Base-by-base conservation (phyloP, 495 filamentous ascomycete species). In the Podospora comata region DNA sequence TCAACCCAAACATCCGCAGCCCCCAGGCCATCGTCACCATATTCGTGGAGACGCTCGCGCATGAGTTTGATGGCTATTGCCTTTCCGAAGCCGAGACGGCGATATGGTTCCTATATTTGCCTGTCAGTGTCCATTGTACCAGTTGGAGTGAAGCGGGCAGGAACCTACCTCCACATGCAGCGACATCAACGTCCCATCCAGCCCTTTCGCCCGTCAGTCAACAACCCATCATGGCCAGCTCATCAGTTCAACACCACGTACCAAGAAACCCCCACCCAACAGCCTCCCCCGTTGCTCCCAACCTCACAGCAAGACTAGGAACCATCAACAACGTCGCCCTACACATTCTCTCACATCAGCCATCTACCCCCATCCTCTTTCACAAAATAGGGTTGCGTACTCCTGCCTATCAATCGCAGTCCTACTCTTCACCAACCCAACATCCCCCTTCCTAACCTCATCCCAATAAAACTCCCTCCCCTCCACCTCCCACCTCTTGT, bases 261-360 rank as follows among this genome's bases (percentile, higher is more conserved):
- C 73, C 77, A 27, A 85, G 68, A 32, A 85, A 78, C 5, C 70
- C 79, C 83, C 83, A 85, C 0, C 82, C 79, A 9, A 82, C 65
- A 9, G 77, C 80, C 32, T 68, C 77, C 27, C 73, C 77, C 44
- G 79, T 75, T n/a, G 70, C 61, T 30, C 18, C 69, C 5, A 74
- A 48, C 27, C 79, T 72, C 2, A 83, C 61, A 5, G 74, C 75
- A 62, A 68, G 71, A 67, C 76, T 80, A 11, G 79, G 77, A 16
- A 83, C 67, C 27, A 73, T 69, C 53, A 78, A 66, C 15, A 83
- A 65, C 13, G 79, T 82, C 16, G 72, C 72, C 64, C 80, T 78
- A 7, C 13, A 19, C 2, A 19, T 5, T 16, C 30, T 32, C 30
- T 32, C 30, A 32, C 23, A 57, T 28, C 55, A 23, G 19, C 4